Base-by-base conservation (phyloP, 140 eudicot species). In the Stevia rebaudiana region DNA sequence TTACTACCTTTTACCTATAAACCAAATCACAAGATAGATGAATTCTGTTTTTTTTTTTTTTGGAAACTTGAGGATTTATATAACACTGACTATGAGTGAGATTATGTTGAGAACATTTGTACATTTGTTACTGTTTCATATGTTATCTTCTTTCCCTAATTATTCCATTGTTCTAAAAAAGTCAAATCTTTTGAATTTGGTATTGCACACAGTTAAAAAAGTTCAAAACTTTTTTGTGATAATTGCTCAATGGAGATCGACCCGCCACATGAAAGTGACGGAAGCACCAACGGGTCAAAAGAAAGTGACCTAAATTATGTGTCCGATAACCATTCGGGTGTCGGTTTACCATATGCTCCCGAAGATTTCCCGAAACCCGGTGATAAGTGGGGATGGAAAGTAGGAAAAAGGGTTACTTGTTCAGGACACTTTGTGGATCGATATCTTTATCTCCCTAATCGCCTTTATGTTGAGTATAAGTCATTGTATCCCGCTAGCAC, bases 331-430 rank as follows among this genome's bases (percentile, higher is more conserved):
- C 75, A 60, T 25, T 74, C 86, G 11, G 95, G 95, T 42, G 62
- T 53, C n/a, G 95, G 95, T 54, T 70, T 79, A 41, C 95, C 95
- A 3, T 84, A 87, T 63, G 95, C 95, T 41, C 95, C 95, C 0
- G 78, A 68, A 30, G 78, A 84, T 80, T 87, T 79, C 71, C 95
- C 95, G 8, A 55, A 49, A 50, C 87, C 78, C 4, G 95, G 95
- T 56, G 95, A 88, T 61, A 78, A 28, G 8, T 88, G 96, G 96
- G 39, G 64, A 18, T 88, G 96, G 96, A 88, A 74, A 53, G 95
- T 80, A 61, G 96, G 95, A 52, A 80, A 65, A 75, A 78, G 96
- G 73, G 40, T 76, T 37, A 54, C 78, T 11, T 8, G n/a, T 49
- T 17, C 69, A 11, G 95, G 94, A 12, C 57, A 75, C 66, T 85